phyloP scores from a whole-genome alignment of 495 filamentous ascomycete genomes.

The Penicillium angulare region DNA sequence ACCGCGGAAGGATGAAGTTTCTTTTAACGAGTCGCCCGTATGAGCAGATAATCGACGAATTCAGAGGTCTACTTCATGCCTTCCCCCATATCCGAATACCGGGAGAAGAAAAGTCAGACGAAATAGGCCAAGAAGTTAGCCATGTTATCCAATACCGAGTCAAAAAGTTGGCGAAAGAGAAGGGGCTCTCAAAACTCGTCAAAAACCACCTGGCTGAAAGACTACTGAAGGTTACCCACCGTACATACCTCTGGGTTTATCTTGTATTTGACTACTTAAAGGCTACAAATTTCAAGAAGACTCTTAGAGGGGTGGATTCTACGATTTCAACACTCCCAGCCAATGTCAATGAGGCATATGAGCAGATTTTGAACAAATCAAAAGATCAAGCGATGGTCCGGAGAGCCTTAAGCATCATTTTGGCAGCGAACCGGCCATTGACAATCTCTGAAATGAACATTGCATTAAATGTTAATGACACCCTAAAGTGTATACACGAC shows the following conservation, averaged over 20 bases:
- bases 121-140: constrained; percentile 42
- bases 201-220: constrained; percentile 15
- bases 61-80: neutral
- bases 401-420: constrained; percentile 33
- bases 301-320: constrained; percentile 15
- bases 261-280: constrained; percentile 34
- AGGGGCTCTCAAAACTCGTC: constrained; percentile 11
- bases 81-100: constrained; percentile 2
- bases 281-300: constrained; percentile 15
- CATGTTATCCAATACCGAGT: constrained; percentile 36
- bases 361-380: constrained; percentile 32
- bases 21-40: constrained; percentile 5
- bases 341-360: constrained; percentile 40
- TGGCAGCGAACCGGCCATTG: constrained; percentile 38
- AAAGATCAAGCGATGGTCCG: constrained; percentile 16
- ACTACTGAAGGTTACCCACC: constrained; percentile 22
- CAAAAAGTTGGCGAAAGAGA: constrained; percentile 16
- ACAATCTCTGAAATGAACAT: constrained; percentile 42
- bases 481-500: constrained; percentile 16
- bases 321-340: constrained; percentile 25
- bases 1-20: neutral
- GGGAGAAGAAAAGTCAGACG: constrained; percentile 26
- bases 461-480: constrained; percentile 28
- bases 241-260: constrained; percentile 47
- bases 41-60: neutral